Evolutionary conservation across 2,329 filamentous ascomycete species (phyloP).

Genomic region (Fusarium torreyae): DNA sequence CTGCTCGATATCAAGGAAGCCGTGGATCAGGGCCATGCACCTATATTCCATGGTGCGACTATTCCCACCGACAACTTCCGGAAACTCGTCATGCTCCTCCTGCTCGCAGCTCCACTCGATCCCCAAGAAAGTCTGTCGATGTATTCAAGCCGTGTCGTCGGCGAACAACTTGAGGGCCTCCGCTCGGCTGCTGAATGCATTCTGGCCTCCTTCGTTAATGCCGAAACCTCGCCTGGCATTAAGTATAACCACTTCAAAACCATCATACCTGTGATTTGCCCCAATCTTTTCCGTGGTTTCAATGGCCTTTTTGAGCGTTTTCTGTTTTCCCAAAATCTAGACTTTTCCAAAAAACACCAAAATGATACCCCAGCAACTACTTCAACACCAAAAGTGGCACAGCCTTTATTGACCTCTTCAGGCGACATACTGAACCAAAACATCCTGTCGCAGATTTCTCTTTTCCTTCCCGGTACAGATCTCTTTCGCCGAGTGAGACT

Average conservation of each 20-base stretch:
- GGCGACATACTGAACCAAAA: conserved; percentile 77
- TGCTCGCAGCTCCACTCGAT: conserved; percentile 76
- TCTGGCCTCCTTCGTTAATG: conserved; percentile 75
- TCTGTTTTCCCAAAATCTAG: conserved; percentile 79
- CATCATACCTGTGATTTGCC: conserved; percentile 72
- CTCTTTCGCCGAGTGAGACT: conserved; percentile 77
- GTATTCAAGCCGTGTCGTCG: conserved; percentile 70
- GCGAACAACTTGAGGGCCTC: conserved; percentile 70
- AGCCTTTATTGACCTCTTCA: conserved; percentile 66
- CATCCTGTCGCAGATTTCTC: conserved; percentile 77
- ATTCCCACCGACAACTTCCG: conserved; percentile 82
- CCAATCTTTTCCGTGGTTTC: conserved; percentile 77
- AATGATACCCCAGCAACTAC: conserved; percentile 35
- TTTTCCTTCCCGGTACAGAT: conserved; percentile 76
- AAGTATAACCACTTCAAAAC: conserved; percentile 73
- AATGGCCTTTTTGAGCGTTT: conserved; percentile 81
- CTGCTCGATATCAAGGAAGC: conserved; percentile 75
- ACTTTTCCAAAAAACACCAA: conserved; percentile 73
- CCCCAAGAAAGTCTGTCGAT: conserved; percentile 75
- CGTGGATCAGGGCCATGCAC: conserved; percentile 66
- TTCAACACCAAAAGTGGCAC: conserved; percentile 51
- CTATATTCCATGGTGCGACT: conserved; percentile 73
- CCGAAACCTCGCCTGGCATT: conserved; percentile 75
- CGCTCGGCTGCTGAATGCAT: conserved; percentile 75
- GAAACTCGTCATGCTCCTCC: conserved; percentile 78